Evolutionary conservation across 140 eudicot species (phyloP).

Genomic region (Flaveria floridana): DNA sequence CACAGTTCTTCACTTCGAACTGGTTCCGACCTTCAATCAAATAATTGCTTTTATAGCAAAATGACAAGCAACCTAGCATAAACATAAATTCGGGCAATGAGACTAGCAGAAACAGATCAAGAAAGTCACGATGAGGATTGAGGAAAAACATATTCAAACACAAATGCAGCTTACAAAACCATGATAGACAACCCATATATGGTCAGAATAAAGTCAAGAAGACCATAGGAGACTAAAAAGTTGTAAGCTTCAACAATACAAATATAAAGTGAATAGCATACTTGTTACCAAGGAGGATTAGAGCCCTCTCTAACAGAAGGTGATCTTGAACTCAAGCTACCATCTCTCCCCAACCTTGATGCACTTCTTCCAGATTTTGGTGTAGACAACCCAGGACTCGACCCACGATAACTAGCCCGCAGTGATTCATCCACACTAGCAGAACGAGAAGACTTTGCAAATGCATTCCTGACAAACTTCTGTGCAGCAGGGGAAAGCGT

Average conservation of each 20-base stretch:
- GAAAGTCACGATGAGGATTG: neutral
- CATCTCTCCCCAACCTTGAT: slow-evolving; percentile 72
- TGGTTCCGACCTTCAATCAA: neutral
- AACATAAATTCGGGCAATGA: neutral
- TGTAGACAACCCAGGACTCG: slow-evolving; percentile 71
- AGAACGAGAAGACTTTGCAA: slow-evolving; percentile 71
- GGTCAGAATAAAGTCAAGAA: neutral
- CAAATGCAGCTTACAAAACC: neutral
- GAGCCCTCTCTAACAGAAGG: slow-evolving; percentile 85
- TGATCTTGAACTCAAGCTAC: slow-evolving; percentile 60
- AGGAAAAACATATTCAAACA: slow-evolving; percentile 14
- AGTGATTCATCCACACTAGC: slow-evolving; percentile 82
- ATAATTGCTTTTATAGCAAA: neutral
- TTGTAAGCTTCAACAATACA: slow-evolving; percentile 20
- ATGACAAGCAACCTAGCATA: neutral
- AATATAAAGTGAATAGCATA: slow-evolving; percentile 19
- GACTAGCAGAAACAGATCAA: neutral
- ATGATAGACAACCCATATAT: slow-evolving; percentile 16
- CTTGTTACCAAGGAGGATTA: slow-evolving; percentile 70
- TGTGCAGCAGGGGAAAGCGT: slow-evolving; percentile 91
- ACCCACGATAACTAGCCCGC: slow-evolving; percentile 90
- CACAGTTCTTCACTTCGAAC: neutral
- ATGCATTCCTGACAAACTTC: slow-evolving; percentile 83
- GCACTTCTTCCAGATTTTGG: slow-evolving; percentile 77
- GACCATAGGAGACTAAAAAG: neutral